These are phyloP conservation scores for Mollisiaceae sp. DNA, from an alignment of 2,329 filamentous ascomycete species.

Conservation along the genomic window DNA sequence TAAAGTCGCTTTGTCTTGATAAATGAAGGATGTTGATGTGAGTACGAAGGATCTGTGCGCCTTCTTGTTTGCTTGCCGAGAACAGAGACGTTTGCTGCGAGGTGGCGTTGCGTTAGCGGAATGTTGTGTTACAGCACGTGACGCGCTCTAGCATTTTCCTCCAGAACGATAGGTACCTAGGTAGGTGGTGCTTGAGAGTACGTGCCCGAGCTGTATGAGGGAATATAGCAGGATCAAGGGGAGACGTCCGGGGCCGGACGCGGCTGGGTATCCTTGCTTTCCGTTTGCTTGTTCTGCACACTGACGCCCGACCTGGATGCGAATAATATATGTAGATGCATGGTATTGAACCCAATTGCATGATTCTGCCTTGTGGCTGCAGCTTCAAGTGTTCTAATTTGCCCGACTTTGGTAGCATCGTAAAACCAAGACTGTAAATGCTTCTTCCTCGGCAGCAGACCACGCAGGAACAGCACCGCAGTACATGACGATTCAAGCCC, in stretches of 20 bases:
- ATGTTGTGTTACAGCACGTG: not conserved
- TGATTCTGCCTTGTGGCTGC: not conserved
- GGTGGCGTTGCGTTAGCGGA: conserved; percentile 3
- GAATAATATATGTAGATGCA: not conserved
- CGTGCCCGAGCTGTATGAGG: not conserved
- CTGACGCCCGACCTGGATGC: not conserved
- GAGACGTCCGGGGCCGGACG: not conserved
- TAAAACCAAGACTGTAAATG: not conserved
- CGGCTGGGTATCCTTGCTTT: conserved; percentile 5
- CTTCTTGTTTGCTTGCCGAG: conserved; percentile 4
- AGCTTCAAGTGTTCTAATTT: not conserved
- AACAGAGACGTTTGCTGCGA: not conserved
- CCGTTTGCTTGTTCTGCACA: not conserved
- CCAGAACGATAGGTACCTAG: not conserved
- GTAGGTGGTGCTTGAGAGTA: not conserved
- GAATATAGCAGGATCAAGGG: not conserved
- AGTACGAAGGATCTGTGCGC: not conserved
- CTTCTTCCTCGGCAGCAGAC: not conserved
- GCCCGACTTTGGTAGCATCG: not conserved
- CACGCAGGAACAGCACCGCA: not conserved
- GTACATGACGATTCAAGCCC: not conserved
- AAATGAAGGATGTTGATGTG: conserved; percentile 1
- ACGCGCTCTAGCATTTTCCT: not conserved
- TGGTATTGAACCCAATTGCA: not conserved
- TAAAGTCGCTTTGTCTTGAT: not conserved